These are phyloP conservation scores for Suillus ampliporus DNA, from an alignment of 768 basidiomycete genomes.

Conservation along the genomic window DNA sequence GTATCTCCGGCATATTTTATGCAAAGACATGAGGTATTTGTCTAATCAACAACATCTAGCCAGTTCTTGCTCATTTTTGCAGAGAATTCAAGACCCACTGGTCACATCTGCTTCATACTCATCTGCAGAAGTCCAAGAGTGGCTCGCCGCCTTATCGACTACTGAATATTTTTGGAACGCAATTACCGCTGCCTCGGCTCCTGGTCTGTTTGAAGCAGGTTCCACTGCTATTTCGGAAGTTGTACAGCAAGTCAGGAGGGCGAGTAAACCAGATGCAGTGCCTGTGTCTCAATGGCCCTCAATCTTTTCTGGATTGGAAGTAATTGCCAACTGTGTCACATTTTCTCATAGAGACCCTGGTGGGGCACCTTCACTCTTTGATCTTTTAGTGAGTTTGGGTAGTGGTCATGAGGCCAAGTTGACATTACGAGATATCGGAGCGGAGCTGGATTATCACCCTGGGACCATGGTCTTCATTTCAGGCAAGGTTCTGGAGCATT, in stretches of 20 bases:
- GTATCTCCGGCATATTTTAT: constrained; percentile 2
- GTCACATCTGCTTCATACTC: neutral
- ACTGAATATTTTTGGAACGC: neutral
- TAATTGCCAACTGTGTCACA: constrained; percentile 10
- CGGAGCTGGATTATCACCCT: neutral
- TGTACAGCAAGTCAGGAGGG: neutral
- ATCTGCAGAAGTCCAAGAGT: neutral
- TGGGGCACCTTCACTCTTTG: constrained; percentile 5
- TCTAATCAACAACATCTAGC: neutral
- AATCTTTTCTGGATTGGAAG: constrained; percentile 8
- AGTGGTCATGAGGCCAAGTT: neutral
- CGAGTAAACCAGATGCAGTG: neutral
- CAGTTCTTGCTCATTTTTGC: neutral
- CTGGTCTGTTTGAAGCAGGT: neutral
- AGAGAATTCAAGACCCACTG: neutral
- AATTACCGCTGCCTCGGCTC: neutral
- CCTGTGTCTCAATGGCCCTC: constrained; percentile 10
- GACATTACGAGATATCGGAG: constrained; percentile 2
- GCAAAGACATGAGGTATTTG: neutral
- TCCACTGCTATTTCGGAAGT: neutral
- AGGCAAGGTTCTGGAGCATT: constrained; percentile 4
- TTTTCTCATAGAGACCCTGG: constrained; percentile 1
- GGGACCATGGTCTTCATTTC: neutral
- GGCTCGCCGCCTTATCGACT: neutral
- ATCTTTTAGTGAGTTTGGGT: constrained; percentile 13